These are phyloP conservation scores for Ustilago cynodontis DNA, from an alignment of 1,284 basidiomycete genomes.

Conservation along the genomic window DNA sequence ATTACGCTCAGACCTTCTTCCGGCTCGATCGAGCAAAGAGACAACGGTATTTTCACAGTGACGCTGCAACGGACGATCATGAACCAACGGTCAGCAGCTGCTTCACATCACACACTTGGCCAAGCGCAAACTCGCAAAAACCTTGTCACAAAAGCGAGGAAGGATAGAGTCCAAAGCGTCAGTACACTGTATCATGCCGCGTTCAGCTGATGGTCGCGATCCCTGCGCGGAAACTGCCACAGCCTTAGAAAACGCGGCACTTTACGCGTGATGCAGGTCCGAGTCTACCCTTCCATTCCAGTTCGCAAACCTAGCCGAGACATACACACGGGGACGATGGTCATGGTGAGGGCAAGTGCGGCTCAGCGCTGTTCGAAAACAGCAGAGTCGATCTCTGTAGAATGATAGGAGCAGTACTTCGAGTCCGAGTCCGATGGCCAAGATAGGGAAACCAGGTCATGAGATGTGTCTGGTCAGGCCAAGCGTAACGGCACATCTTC, in stretches of 20 bases:
- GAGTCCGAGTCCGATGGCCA: slow-evolving; percentile 5
- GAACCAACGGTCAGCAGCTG: not conserved
- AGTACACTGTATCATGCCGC: no score
- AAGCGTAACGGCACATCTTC: not conserved
- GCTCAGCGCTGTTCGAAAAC: slow-evolving; percentile 1
- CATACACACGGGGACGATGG: not conserved
- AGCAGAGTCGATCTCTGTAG: not conserved
- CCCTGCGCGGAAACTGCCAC: not conserved
- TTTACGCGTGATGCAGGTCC: not conserved
- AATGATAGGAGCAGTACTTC: not conserved
- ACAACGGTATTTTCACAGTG: not conserved
- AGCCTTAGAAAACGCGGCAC: not conserved
- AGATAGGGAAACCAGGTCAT: not conserved
- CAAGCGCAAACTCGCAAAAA: no score
- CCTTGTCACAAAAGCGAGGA: no score
- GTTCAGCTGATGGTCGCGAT: not conserved
- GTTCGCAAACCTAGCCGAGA: not conserved
- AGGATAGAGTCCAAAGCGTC: no score
- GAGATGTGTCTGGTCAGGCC: not conserved
- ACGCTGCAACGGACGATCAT: not conserved
- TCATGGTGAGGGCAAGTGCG: not conserved
- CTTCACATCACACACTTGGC: not conserved
- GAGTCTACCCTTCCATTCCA: slow-evolving; percentile 1
- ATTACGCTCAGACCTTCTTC: not conserved
- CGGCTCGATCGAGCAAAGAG: not conserved